Conservation (phyloP, 768 basidiomycete species). For the Cystobasidium tubakii region DNA sequence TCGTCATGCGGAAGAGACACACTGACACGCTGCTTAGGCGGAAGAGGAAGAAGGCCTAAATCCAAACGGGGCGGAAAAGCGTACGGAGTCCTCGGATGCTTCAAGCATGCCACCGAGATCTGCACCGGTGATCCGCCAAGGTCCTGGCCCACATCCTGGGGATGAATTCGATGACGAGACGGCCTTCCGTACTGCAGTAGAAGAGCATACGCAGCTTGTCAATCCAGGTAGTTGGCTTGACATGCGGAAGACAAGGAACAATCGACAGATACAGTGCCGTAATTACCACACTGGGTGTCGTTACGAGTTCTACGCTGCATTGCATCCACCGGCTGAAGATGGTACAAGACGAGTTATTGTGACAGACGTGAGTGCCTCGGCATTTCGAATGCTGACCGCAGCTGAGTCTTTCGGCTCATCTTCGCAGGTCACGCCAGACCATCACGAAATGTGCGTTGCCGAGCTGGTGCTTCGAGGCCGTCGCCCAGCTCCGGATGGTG, state of each 20-base stretch:
- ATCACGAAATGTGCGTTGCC: constrained; percentile 13
- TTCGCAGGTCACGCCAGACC: constrained; percentile 12
- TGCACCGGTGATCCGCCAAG: background rate
- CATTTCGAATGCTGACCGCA: background rate
- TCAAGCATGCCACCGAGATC: background rate
- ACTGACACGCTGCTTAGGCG: background rate
- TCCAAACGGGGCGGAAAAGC: background rate
- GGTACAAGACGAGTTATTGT: background rate
- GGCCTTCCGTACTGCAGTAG: background rate
- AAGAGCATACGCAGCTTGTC: constrained; percentile 2
- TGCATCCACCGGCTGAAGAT: background rate
- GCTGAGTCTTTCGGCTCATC: background rate
- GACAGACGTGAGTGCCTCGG: constrained; percentile 16
- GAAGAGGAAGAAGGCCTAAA: constrained; percentile 7
- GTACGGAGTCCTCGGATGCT: no score
- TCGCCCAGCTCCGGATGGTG: constrained; percentile 5
- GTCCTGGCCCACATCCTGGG: constrained; percentile 3
- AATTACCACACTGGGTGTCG: constrained; percentile 19
- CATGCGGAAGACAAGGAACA: background rate
- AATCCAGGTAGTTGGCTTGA: constrained; percentile 19
- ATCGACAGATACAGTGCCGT: background rate
- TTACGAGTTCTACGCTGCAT: constrained; percentile 30
- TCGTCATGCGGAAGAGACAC: background rate
- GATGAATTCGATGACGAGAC: background rate
- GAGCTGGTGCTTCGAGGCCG: constrained; percentile 21